These are phyloP conservation scores for Mortierella antarctica DNA, from an alignment of 192 early-diverging fungal species.

Conservation along the genomic window DNA sequence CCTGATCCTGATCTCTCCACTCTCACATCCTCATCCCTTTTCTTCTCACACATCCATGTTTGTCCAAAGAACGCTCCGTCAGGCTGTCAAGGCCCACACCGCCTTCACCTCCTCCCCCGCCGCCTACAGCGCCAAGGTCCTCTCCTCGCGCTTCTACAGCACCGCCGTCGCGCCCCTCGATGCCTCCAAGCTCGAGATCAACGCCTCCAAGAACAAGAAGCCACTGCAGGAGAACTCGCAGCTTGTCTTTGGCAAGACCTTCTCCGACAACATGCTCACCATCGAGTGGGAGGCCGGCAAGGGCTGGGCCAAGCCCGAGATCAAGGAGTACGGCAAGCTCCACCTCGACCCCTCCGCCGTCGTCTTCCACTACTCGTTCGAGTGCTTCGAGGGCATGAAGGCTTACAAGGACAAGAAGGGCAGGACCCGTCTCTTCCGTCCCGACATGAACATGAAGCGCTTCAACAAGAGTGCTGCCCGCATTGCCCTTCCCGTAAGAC, in stretches of 20 bases:
- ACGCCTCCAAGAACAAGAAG: constrained; percentile 59
- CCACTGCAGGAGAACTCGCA: constrained; percentile 69
- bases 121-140: constrained; percentile 28
- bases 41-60: constrained; percentile 27
- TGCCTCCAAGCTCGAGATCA: constrained; percentile 47
- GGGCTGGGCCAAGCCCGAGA: constrained; percentile 87
- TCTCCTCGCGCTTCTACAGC: constrained; percentile 40
- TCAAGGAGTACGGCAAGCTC: constrained; percentile 88
- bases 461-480: constrained; percentile 82
- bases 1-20: not conserved
- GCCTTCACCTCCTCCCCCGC: constrained; percentile 20
- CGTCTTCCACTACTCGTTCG: constrained; percentile 94
- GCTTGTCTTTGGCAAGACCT: constrained; percentile 89
- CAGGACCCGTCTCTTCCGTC: constrained; percentile 93
- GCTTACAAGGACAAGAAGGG: constrained; percentile 92
- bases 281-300: constrained; percentile 81
- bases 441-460: constrained; percentile 97
- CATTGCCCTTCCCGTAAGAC: constrained; percentile 83
- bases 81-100: constrained; percentile 41
- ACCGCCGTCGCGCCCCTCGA: constrained; percentile 25
- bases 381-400: constrained; percentile 95
- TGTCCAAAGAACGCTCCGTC: constrained; percentile 48
- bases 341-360: constrained; percentile 83
- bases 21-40: not conserved
- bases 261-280: constrained; percentile 96